Base-by-base conservation (phyloP, 2,329 filamentous ascomycete genomes). In the Beauveria scarabaeidicola region DNA sequence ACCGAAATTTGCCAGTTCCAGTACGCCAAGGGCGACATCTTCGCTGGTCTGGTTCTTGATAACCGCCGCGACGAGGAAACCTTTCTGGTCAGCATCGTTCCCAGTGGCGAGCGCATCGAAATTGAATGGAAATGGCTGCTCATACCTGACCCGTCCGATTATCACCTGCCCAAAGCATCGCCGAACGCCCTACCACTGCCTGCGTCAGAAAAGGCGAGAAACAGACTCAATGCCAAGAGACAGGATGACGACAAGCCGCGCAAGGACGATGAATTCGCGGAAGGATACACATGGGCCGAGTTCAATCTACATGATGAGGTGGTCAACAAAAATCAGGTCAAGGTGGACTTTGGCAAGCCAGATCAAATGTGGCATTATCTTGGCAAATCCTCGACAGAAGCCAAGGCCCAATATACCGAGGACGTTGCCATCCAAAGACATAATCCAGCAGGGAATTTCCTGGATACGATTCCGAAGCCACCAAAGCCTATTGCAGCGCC, bases 301-400 rank as follows among this genome's bases (percentile, higher is more conserved):
- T 97, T 96, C 72, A 82, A 89, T 67, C 81, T 81, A 52, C 79
- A 82, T 65, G 78, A 82, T 50, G 78, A 82, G 46, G 75, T 80
- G 55, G 69, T 69, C 63, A 88, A 87, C 66, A 77, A 77, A 63
- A 78, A 76, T 58, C 85, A 89, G 70, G 80, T 79, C 69, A 89
- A 86, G 73, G 77, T 95, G 61, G 85, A 96, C 68, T 72, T 96
- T 9, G 74, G 74, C 62, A 89, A 88, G 69, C 79, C 86, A 17
- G 83, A 93, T 62, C 87, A 90, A 69, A 72, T 96, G 19, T 97
- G 92, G 90, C 83, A 91, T 74, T 97, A 97, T 71, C 80, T 99
- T 62, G 90, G 90, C 36, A 85, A 85, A 70, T 83, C 82, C 21
- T 97, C 93, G 23, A 97, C 93, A 7, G 93, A 97, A 69, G 89